Percentiles rank a stretch among this genome's conserved stretches.
Evolutionary conservation across 192 early-diverging fungal species (phyloP).

Genomic region (Lobosporangium transversale): DNA sequence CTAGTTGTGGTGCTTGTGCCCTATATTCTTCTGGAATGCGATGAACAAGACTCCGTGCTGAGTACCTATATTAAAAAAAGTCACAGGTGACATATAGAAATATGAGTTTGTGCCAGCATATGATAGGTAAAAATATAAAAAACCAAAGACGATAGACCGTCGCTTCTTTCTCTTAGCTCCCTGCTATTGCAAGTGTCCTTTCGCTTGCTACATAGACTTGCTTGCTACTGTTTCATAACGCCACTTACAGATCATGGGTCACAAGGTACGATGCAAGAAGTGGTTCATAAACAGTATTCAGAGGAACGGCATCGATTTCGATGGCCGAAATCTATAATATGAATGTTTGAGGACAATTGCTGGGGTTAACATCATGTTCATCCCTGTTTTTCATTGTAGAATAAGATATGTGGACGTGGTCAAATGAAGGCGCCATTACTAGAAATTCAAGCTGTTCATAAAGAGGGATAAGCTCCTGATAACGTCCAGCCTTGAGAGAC

Average conservation of each 20-base stretch:
- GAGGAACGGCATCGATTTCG: conserved; percentile 43
- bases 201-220: no score
- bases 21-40: conserved; percentile 27
- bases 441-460: conserved; percentile 50
- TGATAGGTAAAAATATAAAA: no score
- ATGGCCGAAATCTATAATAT: conserved; percentile 34
- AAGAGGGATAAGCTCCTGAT: conserved; percentile 48
- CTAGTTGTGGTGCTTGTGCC: conserved; percentile 29
- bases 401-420: no score
- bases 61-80: conserved; percentile 10
- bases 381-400: no score
- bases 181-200: no score
- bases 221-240: no score
- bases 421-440: conserved; percentile 4
- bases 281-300: conserved; percentile 47
- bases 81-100: neutral
- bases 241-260: conserved; percentile 48
- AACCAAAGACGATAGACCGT: no score
- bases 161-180: no score
- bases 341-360: neutral
- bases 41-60: conserved; percentile 36
- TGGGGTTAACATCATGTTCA: no score
- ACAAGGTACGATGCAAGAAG: conserved; percentile 38
- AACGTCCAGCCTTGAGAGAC: conserved; percentile 37
- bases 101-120: no score